A percentile compares a stretch with the other conserved stretches of the same genome.
Evolutionary conservation across 1,284 basidiomycete species (phyloP).

Genomic region (Microbotryum lychnidis-dioicae): DNA sequence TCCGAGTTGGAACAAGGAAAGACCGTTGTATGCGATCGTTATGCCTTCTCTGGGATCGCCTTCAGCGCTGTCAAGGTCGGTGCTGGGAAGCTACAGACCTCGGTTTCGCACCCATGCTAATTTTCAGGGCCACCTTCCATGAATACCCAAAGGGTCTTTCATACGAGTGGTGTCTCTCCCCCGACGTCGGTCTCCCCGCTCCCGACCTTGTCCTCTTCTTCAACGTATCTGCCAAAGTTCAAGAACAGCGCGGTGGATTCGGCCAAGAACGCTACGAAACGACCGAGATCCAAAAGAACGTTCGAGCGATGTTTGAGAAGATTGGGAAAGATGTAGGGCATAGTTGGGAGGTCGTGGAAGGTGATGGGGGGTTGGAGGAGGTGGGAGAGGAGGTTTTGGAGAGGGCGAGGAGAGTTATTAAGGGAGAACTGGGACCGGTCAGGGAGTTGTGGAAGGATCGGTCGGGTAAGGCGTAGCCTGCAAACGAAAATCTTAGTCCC

Average conservation of each 20-base stretch:
- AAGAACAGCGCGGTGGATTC: constrained; percentile 69
- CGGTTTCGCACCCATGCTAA: constrained; percentile 1
- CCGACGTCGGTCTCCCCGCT: constrained; percentile 75
- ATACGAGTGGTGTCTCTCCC: constrained; percentile 69
- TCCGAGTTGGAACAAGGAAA: constrained; percentile 57
- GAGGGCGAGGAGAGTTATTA: constrained; percentile 44
- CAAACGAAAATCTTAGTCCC: too few species aligned
- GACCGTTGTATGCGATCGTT: constrained; percentile 80
- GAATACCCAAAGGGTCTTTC: constrained; percentile 43
- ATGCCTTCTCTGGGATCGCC: constrained; percentile 93
- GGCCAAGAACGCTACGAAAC: constrained; percentile 66
- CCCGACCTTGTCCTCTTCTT: constrained; percentile 87
- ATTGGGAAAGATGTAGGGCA: constrained; percentile 49
- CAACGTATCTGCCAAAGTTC: constrained; percentile 64
- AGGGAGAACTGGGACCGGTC: constrained; percentile 1
- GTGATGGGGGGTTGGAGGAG: constrained; percentile 51
- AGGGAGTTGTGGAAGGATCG: constrained; percentile 24
- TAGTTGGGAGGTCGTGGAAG: constrained; percentile 60
- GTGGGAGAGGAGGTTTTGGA: constrained; percentile 56
- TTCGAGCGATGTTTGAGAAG: constrained; percentile 55
- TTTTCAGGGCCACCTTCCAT: background rate
- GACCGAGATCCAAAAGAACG: constrained; percentile 54
- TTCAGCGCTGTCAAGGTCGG: constrained; percentile 76
- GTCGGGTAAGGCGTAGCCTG: background rate
- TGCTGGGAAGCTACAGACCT: background rate